Base-by-base conservation (phyloP, 192 early-diverging fungal genomes). In the Coemansia sp. region DNA sequence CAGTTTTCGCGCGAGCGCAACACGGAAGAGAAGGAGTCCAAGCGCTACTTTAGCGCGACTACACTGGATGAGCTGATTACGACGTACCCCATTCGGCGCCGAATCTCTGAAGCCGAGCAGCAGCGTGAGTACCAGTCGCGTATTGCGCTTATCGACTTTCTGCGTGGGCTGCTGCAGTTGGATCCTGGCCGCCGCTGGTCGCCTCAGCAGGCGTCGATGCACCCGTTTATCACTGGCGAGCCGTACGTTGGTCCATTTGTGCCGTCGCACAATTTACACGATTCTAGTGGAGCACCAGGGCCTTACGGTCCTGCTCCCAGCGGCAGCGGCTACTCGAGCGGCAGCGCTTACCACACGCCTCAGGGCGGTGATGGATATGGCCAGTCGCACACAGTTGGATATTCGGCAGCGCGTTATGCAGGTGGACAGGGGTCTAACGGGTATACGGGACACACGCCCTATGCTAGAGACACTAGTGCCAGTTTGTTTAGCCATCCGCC, bases 171-270 rank as follows among this genome's bases (percentile, higher is more conserved):
- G n/a, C 77, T 99, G 49, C 88, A 90, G 47, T 63, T 97, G 29
- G 96, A 99, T 59, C 95, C 94, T 2, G 85, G 92, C 62, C 92
- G 92, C 70, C 85, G 97, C 56, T 97, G 95, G 95, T 91, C 93
- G 9, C 95, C 97, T 14, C 90, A 92, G 41, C 94, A 99, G 72
- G 97, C 97, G 1, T 85, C 89, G 15, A 78, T 90, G 70, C 97
- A 99, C 63, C 97, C 97, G 9, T 98, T 99, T 68, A 93, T 97
- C 49, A 97, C 95, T 0, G 94, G 93, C 3, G 91, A 94, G 67
- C 76, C 80, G 14, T 93, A 89, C 27, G 73, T 78, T 5, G 89
- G 87, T 0, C 86, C 89, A 2, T 82, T 70, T 70, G 54, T 69
- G 11, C 79, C 79, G 10, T 70, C 54, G 5, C 39, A 22, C 25